Percentiles rank a stretch among this genome's conserved stretches.
These are phyloP conservation scores for Farysia itapuensis DNA, from an alignment of 1,284 basidiomycete species.

Conservation along the genomic window DNA sequence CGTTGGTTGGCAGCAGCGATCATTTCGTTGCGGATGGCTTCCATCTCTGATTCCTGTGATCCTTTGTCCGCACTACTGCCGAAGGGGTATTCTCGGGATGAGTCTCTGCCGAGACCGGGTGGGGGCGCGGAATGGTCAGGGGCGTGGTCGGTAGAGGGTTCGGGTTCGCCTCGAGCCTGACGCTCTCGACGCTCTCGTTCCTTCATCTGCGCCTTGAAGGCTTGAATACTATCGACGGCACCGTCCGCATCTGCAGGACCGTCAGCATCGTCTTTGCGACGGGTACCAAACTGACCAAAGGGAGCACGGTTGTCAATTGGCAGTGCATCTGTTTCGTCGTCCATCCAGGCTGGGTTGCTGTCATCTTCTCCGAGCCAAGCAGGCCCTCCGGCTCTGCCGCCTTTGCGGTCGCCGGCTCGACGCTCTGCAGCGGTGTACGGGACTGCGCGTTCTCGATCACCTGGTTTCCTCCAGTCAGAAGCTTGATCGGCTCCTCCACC, in stretches of 20 bases:
- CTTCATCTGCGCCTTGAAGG: conserved; percentile 83
- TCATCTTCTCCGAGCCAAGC: conserved; percentile 64
- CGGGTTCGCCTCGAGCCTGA: conserved; percentile 18
- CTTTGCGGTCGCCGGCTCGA: conserved; percentile 27
- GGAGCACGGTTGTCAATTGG: conserved; percentile 36
- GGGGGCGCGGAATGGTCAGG: conserved; percentile 1
- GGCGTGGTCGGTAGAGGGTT: conserved; percentile 5
- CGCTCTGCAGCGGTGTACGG: conserved; percentile 24
- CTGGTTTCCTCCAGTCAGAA: conserved; percentile 36
- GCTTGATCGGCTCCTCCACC: conserved; percentile 35
- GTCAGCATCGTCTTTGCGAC: conserved; percentile 17
- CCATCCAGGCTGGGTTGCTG: conserved; percentile 91
- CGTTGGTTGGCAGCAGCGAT: conserved; percentile 32
- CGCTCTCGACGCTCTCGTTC: conserved; percentile 71
- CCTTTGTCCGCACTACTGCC: conserved; percentile 4
- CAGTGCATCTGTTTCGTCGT: conserved; percentile 66
- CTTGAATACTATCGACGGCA: conserved; percentile 75
- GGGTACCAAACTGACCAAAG: conserved; percentile 59
- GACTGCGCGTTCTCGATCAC: conserved; percentile 26
- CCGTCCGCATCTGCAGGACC: conserved; percentile 11
- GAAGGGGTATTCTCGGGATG: conserved; percentile 12
- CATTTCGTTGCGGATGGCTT: conserved; percentile 31
- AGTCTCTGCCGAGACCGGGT: conserved; percentile 13
- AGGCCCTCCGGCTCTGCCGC: conserved; percentile 11
- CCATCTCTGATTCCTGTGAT: conserved; percentile 20